These are phyloP conservation scores for Atkinsonella texensis DNA, from an alignment of 2,329 filamentous ascomycete genomes.

Conservation along the genomic window DNA sequence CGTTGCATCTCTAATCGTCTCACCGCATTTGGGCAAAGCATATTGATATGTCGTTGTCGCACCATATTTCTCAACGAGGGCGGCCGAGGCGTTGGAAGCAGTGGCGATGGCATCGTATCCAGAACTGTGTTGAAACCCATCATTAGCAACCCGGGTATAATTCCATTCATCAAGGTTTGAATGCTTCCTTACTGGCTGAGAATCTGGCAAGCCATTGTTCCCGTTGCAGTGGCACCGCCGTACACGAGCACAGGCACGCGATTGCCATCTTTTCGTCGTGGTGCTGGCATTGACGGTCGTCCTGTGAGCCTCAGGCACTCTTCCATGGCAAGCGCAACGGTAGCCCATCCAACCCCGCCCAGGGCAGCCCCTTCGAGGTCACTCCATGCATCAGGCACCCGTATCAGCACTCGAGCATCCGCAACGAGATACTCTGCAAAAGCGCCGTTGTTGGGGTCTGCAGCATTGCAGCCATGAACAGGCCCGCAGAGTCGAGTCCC, in stretches of 20 bases:
- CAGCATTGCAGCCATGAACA: background rate
- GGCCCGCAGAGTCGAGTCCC: background rate
- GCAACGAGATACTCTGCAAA: constrained; percentile 3
- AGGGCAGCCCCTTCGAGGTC: constrained; percentile 13
- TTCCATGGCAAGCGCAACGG: constrained; percentile 10
- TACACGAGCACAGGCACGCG: constrained; percentile 16
- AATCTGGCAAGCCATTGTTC: constrained; percentile 18
- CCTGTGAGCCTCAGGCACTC: constrained; percentile 5
- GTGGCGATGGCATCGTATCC: constrained; percentile 1
- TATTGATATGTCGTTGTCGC: background rate
- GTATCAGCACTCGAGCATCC: constrained; percentile 6
- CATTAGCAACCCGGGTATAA: no score
- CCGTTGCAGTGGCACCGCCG: constrained; percentile 17
- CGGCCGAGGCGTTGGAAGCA: background rate
- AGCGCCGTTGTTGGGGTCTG: background rate
- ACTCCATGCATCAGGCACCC: constrained; percentile 11
- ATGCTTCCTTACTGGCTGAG: constrained; percentile 12
- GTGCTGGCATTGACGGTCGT: constrained; percentile 3
- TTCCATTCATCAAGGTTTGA: background rate
- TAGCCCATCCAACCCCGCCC: constrained; percentile 15
- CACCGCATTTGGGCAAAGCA: background rate
- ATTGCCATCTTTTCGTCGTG: background rate
- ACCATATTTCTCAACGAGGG: background rate
- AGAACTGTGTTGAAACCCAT: background rate
- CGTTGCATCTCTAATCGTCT: background rate